Conservation (phyloP, 2,329 filamentous ascomycete genomes). For the Fusarium vanettenii region DNA sequence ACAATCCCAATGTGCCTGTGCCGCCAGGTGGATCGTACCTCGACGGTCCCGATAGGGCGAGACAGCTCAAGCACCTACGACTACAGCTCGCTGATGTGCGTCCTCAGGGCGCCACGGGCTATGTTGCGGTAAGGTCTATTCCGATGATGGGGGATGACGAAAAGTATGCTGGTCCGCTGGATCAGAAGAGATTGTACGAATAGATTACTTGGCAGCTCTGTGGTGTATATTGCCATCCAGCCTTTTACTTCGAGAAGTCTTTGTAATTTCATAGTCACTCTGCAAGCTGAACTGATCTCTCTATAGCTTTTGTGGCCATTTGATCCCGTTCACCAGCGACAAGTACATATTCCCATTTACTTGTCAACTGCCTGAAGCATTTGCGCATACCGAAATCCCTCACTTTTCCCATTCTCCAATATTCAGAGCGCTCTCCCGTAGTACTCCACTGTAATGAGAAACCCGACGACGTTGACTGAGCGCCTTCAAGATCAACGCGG, state of each 20-base stretch:
- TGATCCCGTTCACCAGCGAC: neutral
- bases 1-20: constrained; percentile 8
- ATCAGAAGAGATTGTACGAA: neutral
- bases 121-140: constrained; percentile 9
- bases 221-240: neutral
- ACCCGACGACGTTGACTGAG: neutral
- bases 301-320: neutral
- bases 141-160: neutral
- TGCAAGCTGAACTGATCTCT: neutral
- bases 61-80: neutral
- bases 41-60: constrained; percentile 14
- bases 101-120: neutral
- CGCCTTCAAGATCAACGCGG: neutral
- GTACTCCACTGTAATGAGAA: neutral
- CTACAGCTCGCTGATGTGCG: constrained; percentile 14
- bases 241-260: neutral
- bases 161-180: neutral
- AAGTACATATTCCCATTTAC: neutral
- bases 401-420: neutral
- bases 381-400: neutral
- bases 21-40: constrained; percentile 7
- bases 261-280: neutral
- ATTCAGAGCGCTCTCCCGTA: neutral
- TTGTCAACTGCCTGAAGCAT: neutral
- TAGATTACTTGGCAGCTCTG: neutral